Evolutionary conservation across 1,284 basidiomycete genomes (phyloP).

Genomic region (Leccinum subspadiceum): DNA sequence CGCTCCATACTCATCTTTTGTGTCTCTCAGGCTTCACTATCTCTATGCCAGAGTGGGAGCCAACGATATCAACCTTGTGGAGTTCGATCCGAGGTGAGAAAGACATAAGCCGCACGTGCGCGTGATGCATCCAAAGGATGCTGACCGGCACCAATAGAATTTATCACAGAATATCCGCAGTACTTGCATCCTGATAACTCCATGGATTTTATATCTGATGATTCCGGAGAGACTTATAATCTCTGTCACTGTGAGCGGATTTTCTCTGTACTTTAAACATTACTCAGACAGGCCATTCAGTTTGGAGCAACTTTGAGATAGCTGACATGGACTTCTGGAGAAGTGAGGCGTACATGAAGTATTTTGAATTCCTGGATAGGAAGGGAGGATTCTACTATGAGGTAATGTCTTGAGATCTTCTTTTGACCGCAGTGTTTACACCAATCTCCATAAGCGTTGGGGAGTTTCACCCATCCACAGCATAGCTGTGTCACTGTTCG

Average conservation of each 20-base stretch:
- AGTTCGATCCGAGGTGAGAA: slow-evolving; percentile 56
- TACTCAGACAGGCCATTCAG: slow-evolving; percentile 33
- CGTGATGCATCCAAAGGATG: too few species aligned
- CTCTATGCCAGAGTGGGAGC: slow-evolving; percentile 73
- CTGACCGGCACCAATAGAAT: too few species aligned
- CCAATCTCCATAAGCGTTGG: too few species aligned
- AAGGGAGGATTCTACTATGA: slow-evolving; percentile 87
- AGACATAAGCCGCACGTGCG: not conserved
- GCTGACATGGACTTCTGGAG: slow-evolving; percentile 83
- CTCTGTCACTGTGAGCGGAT: too few species aligned
- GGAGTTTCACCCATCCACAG: too few species aligned
- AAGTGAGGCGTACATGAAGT: slow-evolving; percentile 70
- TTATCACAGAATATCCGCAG: too few species aligned
- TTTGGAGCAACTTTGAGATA: slow-evolving; percentile 88
- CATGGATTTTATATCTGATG: too few species aligned
- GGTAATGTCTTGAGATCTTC: slow-evolving; percentile 36
- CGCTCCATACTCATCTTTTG: not conserved
- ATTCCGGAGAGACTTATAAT: too few species aligned
- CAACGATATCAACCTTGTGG: slow-evolving; percentile 82
- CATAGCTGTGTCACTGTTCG: too few species aligned
- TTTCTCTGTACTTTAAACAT: too few species aligned
- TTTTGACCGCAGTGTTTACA: not conserved
- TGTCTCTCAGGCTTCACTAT: slow-evolving; percentile 65
- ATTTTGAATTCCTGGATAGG: slow-evolving; percentile 75
- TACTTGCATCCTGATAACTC: too few species aligned